Percentiles rank a stretch among this genome's conserved stretches.
phyloP scores from a whole-genome alignment of 768 basidiomycete species.

The Cystofilobasidium bisporidii region DNA sequence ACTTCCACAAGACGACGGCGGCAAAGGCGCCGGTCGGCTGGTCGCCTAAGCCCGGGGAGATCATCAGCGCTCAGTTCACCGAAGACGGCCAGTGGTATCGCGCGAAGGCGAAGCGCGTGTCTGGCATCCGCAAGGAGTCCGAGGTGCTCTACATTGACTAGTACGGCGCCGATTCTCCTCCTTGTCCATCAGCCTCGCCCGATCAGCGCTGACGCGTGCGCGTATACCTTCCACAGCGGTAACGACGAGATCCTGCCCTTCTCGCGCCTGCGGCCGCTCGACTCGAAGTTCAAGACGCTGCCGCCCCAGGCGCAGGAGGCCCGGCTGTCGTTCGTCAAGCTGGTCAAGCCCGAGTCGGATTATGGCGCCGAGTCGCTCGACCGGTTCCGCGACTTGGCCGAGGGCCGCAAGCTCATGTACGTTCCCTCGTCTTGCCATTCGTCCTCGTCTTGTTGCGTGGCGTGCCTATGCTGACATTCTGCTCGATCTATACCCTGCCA shows the following conservation, averaged over 20 bases:
- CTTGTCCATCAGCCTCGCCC: neutral
- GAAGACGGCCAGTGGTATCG: slow-evolving; percentile 80
- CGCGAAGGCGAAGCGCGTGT: slow-evolving; percentile 77
- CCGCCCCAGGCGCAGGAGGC: slow-evolving; percentile 93
- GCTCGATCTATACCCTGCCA: slow-evolving; percentile 28
- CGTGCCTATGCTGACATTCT: too few relatives aligned
- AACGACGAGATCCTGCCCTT: slow-evolving; percentile 84
- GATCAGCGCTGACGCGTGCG: too few relatives aligned
- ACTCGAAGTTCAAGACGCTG: slow-evolving; percentile 76
- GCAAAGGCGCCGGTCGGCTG: slow-evolving; percentile 55
- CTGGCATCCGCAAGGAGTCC: slow-evolving; percentile 81
- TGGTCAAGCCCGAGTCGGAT: slow-evolving; percentile 70
- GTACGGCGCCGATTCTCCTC: slow-evolving; percentile 10
- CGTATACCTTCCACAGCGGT: too few relatives aligned
- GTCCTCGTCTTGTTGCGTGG: too few relatives aligned
- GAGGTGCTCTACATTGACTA: slow-evolving; percentile 79
- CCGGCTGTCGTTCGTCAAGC: slow-evolving; percentile 66
- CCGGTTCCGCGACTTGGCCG: slow-evolving; percentile 72
- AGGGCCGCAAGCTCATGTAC: slow-evolving; percentile 41
- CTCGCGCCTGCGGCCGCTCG: slow-evolving; percentile 68
- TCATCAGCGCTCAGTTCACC: slow-evolving; percentile 84
- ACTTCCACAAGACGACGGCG: slow-evolving; percentile 64
- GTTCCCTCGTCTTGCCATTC: too few relatives aligned
- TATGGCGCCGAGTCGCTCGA: slow-evolving; percentile 76
- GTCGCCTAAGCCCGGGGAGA: slow-evolving; percentile 69